These are phyloP conservation scores for Rhizopogon sp. DNA, from an alignment of 768 basidiomycete species.

Conservation along the genomic window DNA sequence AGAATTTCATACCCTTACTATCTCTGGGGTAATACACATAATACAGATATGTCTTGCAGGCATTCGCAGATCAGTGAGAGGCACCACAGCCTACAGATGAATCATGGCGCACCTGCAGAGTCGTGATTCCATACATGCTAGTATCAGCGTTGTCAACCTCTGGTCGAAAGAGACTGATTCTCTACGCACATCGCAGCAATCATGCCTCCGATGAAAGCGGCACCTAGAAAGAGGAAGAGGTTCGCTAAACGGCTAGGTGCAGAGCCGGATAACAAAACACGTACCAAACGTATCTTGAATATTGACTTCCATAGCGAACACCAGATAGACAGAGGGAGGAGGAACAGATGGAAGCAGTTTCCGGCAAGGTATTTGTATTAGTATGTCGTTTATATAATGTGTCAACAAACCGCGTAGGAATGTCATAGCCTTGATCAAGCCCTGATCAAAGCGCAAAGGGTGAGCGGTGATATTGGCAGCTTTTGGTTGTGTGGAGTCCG, in stretches of 20 bases:
- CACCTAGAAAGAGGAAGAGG: not conserved
- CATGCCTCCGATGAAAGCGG: too few relatives aligned
- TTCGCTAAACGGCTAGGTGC: not conserved
- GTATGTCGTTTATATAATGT: not conserved
- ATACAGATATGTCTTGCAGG: conserved; percentile 18
- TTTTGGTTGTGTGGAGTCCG: too few relatives aligned
- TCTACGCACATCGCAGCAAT: conserved; percentile 6
- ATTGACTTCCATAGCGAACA: not conserved
- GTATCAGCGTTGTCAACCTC: not conserved
- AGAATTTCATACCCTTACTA: not conserved
- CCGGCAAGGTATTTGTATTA: not conserved
- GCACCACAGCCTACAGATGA: too few relatives aligned
- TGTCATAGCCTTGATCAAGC: too few relatives aligned
- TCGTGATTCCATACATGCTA: conserved; percentile 19
- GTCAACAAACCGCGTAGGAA: too few relatives aligned
- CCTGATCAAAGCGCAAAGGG: too few relatives aligned
- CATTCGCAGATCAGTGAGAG: not conserved
- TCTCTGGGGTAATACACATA: conserved; percentile 18
- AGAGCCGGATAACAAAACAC: not conserved
- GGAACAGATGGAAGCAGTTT: too few relatives aligned
- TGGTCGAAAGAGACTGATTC: not conserved
- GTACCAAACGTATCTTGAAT: conserved; percentile 7
- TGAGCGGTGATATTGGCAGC: too few relatives aligned
- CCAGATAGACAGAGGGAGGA: not conserved
- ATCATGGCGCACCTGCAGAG: conserved; percentile 12